Evolutionary conservation across 176 grass and related monocot species (phyloP), one percentile per base, ranked within the genome.

Genomic region (Rhynchospora breviuscula): DNA sequence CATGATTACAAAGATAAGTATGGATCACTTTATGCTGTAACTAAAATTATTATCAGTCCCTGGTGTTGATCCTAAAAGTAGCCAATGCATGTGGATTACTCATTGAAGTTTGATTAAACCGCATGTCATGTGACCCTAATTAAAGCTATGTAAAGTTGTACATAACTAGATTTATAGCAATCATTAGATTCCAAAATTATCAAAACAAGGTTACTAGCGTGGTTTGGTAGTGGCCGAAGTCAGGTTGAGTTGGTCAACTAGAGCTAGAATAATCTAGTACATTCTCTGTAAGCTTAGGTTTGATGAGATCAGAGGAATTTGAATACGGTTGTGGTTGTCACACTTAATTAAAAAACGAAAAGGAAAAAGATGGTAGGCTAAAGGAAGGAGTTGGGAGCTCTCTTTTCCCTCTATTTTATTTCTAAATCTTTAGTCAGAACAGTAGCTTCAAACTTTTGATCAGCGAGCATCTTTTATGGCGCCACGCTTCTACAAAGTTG

Each of bases 91-190:
- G 49, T 77, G 73, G 2, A 15, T 18, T 56, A 77, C 73, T 77
- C 49, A 31, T 77, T 56, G 23, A 77, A 56, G 48, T 77, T 77
- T 77, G 73, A 77, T 76, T 77, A 77, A 56, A 77, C 5, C 70
- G 23, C 51, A 75, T 56, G 14, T 77, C 73, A 77, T 56, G 22
- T 54, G 72, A 76, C 72, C 0, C 25, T 31, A 77, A 77, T 49
- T 54, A 77, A 77, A 77, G 19, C 49, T 56, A 56, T 18, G 7
- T 77, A 77, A 77, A 77, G 72, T 8, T 0, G 73, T 12, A 77
- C 6, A 21, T 54, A 56, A 56, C 49, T 77, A 77, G 21, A 56
- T 77, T 56, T 77, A 14, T 77, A 77, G 73, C 73, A 77, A 77
- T 77, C 73, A 77, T 77, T 77, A 31, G 73, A 54, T 77, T 54